Percentiles rank a stretch among this genome's conserved stretches.
Conservation (phyloP, 2,329 filamentous ascomycete genomes). For the Claviceps paspali region DNA sequence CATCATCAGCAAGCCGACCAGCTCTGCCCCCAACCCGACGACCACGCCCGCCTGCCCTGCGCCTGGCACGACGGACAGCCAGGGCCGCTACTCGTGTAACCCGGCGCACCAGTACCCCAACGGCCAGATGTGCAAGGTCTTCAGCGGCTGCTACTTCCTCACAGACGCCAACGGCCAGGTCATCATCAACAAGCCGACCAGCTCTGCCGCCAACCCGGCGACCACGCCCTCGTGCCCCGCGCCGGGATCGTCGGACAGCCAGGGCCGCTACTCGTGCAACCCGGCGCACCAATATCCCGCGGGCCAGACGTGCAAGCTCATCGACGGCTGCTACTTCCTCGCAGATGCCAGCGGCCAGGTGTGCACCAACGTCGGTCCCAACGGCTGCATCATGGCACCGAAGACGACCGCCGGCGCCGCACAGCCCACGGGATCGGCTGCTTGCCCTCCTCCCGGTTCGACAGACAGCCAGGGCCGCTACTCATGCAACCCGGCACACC, state of each 20-base stretch:
- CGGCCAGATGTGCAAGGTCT: conserved; percentile 3
- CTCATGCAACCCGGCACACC: conserved; percentile 10
- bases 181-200: not conserved
- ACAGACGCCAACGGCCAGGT: not conserved
- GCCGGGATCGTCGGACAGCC: conserved; percentile 4
- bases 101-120: conserved; percentile 7
- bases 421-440: not conserved
- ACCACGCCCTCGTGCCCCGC: not conserved
- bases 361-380: too few species aligned
- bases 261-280: conserved; percentile 11
- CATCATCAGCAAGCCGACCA: not conserved
- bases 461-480: conserved; percentile 8
- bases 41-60: conserved; percentile 3
- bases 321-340: conserved; percentile 9
- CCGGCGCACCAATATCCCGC: conserved; percentile 10
- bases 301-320: conserved; percentile 7
- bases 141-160: conserved; percentile 6
- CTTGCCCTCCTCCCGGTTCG: conserved; percentile 1
- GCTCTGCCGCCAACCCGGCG: not conserved
- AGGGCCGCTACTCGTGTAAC: conserved; percentile 8
- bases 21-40: not conserved
- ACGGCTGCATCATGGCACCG: too few species aligned
- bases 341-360: conserved; percentile 1
- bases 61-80: conserved; percentile 4
- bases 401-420: not conserved